Percentiles rank a stretch among this genome's conserved stretches.
phyloP scores from a whole-genome alignment of 2,329 filamentous ascomycete genomes.

The Blumeria hordei region DNA sequence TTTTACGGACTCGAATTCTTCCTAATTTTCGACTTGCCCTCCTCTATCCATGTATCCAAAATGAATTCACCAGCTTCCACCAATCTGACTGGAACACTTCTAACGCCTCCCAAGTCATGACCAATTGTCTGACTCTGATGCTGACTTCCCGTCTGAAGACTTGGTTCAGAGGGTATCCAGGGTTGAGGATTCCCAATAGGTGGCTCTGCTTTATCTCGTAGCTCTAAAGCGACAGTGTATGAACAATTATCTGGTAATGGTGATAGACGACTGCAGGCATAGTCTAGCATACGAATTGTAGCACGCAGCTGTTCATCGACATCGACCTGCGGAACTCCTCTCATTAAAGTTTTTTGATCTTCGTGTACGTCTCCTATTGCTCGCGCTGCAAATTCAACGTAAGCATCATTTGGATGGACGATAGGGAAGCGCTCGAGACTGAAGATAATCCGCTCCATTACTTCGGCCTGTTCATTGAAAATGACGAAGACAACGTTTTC shows the following conservation, averaged over 20 bases:
- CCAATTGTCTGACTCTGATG: conserved; percentile 9
- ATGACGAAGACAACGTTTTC: conserved; percentile 17
- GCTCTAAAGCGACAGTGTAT: conserved; percentile 53
- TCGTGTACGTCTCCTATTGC: conserved; percentile 3
- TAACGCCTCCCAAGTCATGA: conserved; percentile 24
- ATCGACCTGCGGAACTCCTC: conserved; percentile 22
- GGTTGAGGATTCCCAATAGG: conserved; percentile 37
- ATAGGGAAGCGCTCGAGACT: conserved; percentile 18
- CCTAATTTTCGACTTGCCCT: conserved; percentile 18
- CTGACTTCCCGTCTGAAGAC: conserved; percentile 15
- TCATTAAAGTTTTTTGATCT: not conserved
- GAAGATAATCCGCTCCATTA: conserved; percentile 20
- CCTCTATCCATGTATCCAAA: conserved; percentile 48
- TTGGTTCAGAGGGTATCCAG: conserved; percentile 31
- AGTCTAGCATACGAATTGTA: conserved; percentile 35
- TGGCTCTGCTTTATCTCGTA: conserved; percentile 32
- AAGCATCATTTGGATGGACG: conserved; percentile 15
- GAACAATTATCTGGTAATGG: conserved; percentile 40
- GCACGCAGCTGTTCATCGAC: conserved; percentile 51
- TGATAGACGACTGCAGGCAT: conserved; percentile 30
- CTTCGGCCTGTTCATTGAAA: conserved; percentile 14
- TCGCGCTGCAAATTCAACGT: conserved; percentile 16
- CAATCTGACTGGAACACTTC: conserved; percentile 33
- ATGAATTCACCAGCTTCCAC: conserved; percentile 40
- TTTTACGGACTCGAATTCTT: no score